Evolutionary conservation across 148 eudicot species (phyloP).

Genomic region (Tetragonia tetragonoides): DNA sequence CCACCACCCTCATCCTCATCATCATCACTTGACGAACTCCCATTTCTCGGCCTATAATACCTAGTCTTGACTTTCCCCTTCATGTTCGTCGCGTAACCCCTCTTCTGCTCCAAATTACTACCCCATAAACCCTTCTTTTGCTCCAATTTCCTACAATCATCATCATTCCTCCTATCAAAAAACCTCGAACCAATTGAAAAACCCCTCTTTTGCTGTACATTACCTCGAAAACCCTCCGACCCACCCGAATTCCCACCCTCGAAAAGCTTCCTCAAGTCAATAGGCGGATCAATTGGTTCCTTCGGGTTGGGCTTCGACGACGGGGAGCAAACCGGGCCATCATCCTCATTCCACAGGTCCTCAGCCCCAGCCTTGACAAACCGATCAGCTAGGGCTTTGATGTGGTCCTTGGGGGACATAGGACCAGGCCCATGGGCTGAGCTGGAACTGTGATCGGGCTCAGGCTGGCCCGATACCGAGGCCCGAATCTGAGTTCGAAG

Average conservation of each 20-base stretch:
- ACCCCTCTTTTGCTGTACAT: slow-evolving; percentile 15
- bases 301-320: slow-evolving; percentile 6
- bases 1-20: slow-evolving; percentile 15
- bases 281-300: slow-evolving; percentile 20
- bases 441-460: neutral
- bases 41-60: slow-evolving; percentile 31
- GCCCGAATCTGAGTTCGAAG: slow-evolving; percentile 73
- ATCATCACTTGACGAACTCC: slow-evolving; percentile 38
- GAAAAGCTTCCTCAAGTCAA: slow-evolving; percentile 43
- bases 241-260: slow-evolving; percentile 9
- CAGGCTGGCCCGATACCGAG: slow-evolving; percentile 24
- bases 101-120: slow-evolving; percentile 30
- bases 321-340: slow-evolving; percentile 52
- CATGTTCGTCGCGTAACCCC: slow-evolving; percentile 39
- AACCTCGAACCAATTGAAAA: slow-evolving; percentile 23
- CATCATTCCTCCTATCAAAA: neutral
- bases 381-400: slow-evolving; percentile 78
- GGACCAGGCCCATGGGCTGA: slow-evolving; percentile 46
- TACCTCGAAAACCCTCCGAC: neutral
- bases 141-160: neutral
- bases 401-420: slow-evolving; percentile 56
- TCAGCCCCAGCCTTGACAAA: slow-evolving; percentile 82
- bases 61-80: slow-evolving; percentile 23
- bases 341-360: slow-evolving; percentile 83
- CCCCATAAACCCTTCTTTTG: slow-evolving; percentile 6